phyloP scores from a whole-genome alignment of 2,329 filamentous ascomycete genomes.

The Clonostachys chloroleuca region DNA sequence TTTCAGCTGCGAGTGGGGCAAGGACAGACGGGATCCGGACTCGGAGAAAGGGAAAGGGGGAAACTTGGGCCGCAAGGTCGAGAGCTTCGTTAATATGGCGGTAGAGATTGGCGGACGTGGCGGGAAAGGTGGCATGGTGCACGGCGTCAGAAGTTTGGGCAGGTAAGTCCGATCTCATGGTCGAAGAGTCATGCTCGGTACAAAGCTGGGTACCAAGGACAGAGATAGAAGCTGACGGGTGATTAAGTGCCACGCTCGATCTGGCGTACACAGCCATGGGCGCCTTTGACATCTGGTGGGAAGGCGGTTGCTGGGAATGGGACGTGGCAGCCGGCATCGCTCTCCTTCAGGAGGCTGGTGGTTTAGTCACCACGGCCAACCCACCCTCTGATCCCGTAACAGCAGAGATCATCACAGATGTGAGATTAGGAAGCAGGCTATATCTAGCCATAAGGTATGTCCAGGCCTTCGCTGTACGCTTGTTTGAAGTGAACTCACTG shows the following conservation, averaged over 20 bases:
- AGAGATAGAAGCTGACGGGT: not conserved
- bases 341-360: constrained; percentile 69
- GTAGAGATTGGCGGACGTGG: constrained; percentile 56
- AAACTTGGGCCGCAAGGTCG: constrained; percentile 67
- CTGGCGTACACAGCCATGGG: constrained; percentile 74
- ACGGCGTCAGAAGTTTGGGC: constrained; percentile 68
- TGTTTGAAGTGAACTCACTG: not conserved
- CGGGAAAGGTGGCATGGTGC: constrained; percentile 74
- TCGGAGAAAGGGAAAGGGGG: constrained; percentile 35
- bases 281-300: constrained; percentile 78
- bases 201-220: too few species aligned
- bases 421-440: constrained; percentile 60
- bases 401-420: constrained; percentile 49
- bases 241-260: constrained; percentile 62
- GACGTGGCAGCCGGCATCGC: constrained; percentile 74
- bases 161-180: constrained; percentile 21
- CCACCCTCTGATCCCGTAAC: constrained; percentile 55
- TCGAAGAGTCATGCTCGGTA: not conserved
- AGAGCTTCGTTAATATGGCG: constrained; percentile 74
- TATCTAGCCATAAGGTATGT: constrained; percentile 65
- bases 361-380: constrained; percentile 69
- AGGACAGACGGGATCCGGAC: constrained; percentile 62
- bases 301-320: constrained; percentile 80
- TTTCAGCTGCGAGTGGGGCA: constrained; percentile 77
- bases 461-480: too few species aligned